Percentiles rank a stretch among this genome's conserved stretches.
phyloP scores from a whole-genome alignment of 257 asterid genomes.

The Linderniella brevidens region DNA sequence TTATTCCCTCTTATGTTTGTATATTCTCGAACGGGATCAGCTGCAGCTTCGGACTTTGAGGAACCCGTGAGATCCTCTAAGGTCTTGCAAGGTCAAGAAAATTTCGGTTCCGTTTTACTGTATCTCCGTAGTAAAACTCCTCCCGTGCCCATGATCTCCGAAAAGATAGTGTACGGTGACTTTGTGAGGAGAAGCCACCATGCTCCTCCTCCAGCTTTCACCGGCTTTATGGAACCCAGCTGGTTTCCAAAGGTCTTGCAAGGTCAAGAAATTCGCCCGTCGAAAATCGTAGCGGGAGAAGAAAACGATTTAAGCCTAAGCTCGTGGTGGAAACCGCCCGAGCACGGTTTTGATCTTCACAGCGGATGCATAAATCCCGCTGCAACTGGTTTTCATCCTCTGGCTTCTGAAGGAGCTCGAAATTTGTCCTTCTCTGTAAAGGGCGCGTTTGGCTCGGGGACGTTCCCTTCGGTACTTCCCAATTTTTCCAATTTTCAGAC shows the following conservation, averaged over 20 bases:
- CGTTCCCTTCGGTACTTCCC: slow-evolving; percentile 28
- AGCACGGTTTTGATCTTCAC: slow-evolving; percentile 16
- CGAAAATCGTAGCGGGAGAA: slow-evolving; percentile 35
- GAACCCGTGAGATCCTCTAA: slow-evolving; percentile 79
- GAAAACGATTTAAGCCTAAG: slow-evolving; percentile 24
- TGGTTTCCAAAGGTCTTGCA: slow-evolving; percentile 78
- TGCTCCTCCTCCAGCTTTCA: slow-evolving; percentile 33
- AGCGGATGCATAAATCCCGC: slow-evolving; percentile 19
- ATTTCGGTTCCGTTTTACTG: slow-evolving; percentile 18
- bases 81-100: slow-evolving; percentile 99
- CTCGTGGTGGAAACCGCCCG: slow-evolving; percentile 33
- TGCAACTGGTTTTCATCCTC: slow-evolving; percentile 29
- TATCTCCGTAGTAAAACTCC: too few species aligned
- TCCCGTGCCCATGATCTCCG: slow-evolving; percentile 24
- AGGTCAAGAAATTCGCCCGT: slow-evolving; percentile 79
- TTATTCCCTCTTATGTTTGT: neutral
- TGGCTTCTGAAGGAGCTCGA: slow-evolving; percentile 65
- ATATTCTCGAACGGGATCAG: slow-evolving; percentile 31
- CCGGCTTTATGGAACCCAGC: slow-evolving; percentile 51
- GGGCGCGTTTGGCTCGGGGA: slow-evolving; percentile 23
- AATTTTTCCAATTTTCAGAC: slow-evolving; percentile 19
- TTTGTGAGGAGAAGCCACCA: slow-evolving; percentile 15
- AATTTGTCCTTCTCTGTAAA: slow-evolving; percentile 26
- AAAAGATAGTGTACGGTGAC: slow-evolving; percentile 20
- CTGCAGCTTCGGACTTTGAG: slow-evolving; percentile 76